Percentiles rank a stretch among this genome's conserved stretches.
Conservation (phyloP, 2,329 filamentous ascomycete genomes). For the Amauroascus niger region DNA sequence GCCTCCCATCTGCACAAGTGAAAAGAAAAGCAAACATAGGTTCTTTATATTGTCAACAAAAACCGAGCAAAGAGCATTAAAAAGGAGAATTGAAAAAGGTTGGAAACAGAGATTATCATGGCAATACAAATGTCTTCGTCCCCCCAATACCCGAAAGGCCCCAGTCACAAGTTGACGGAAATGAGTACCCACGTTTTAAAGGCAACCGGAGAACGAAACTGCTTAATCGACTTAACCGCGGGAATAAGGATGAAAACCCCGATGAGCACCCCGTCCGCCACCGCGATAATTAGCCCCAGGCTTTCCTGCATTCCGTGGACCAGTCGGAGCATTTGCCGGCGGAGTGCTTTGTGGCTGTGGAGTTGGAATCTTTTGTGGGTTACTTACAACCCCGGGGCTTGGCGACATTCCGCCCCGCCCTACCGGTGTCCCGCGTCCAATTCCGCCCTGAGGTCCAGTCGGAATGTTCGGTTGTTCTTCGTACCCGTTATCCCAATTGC, state of each 20-base stretch:
- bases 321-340: constrained; percentile 80
- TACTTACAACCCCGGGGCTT: constrained; percentile 32
- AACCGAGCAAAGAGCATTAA: not conserved
- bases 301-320: constrained; percentile 87
- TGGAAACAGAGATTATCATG: not conserved
- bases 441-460: constrained; percentile 42
- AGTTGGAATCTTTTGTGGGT: constrained; percentile 35
- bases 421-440: constrained; percentile 34
- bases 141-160: not conserved
- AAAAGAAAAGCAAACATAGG: not conserved
- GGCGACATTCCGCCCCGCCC: constrained; percentile 33
- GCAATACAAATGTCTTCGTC: not conserved
- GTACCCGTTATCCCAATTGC: constrained; percentile 96
- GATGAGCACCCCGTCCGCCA: constrained; percentile 63
- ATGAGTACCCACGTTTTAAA: not conserved
- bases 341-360: constrained; percentile 43
- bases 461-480: constrained; percentile 74
- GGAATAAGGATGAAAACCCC: constrained; percentile 73
- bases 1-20: not conserved
- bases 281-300: constrained; percentile 90
- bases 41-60: constrained; percentile 1
- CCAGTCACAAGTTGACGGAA: not conserved
- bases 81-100: not conserved
- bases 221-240: constrained; percentile 20
- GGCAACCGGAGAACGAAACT: not conserved